Evolutionary conservation across 2,329 filamentous ascomycete species (phyloP).

Genomic region (Talaromyces atroroseus): DNA sequence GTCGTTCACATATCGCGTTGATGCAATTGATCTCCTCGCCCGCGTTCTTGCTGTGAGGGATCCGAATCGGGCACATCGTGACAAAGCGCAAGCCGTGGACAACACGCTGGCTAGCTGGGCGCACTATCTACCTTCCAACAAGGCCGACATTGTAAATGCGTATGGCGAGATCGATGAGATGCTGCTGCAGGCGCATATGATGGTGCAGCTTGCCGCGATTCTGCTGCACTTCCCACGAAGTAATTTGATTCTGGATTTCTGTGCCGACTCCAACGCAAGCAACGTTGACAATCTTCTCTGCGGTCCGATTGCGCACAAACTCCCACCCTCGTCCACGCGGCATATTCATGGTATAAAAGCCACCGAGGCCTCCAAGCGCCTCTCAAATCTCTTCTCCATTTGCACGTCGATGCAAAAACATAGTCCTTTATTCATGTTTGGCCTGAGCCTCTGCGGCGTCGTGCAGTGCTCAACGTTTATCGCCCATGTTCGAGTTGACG

Average conservation of each 20-base stretch:
- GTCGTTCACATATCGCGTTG: constrained; percentile 72
- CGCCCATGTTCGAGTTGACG: constrained; percentile 2
- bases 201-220: constrained; percentile 11
- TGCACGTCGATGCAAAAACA: constrained; percentile 10
- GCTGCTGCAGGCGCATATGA: constrained; percentile 19
- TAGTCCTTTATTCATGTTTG: constrained; percentile 11
- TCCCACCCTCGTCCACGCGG: constrained; percentile 9
- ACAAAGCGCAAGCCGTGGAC: constrained; percentile 46
- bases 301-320: constrained; percentile 47
- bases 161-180: constrained; percentile 64
- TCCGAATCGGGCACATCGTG: constrained; percentile 5
- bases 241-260: constrained; percentile 49
- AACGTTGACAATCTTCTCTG: constrained; percentile 1
- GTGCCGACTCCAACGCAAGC: constrained; percentile 61
- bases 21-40: constrained; percentile 66
- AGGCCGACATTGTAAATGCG: constrained; percentile 59
- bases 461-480: constrained; percentile 12
- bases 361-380: constrained; percentile 12
- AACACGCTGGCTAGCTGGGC: constrained; percentile 60
- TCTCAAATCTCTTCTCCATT: constrained; percentile 13
- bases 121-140: constrained; percentile 63
- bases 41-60: constrained; percentile 50
- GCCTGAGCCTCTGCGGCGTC: constrained; percentile 9
- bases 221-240: constrained; percentile 9
- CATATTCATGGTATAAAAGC: constrained; percentile 15